Evolutionary conservation across 2,329 filamentous ascomycete species (phyloP), one percentile per base, ranked within the genome.

Genomic region (Alternaria sp.): DNA sequence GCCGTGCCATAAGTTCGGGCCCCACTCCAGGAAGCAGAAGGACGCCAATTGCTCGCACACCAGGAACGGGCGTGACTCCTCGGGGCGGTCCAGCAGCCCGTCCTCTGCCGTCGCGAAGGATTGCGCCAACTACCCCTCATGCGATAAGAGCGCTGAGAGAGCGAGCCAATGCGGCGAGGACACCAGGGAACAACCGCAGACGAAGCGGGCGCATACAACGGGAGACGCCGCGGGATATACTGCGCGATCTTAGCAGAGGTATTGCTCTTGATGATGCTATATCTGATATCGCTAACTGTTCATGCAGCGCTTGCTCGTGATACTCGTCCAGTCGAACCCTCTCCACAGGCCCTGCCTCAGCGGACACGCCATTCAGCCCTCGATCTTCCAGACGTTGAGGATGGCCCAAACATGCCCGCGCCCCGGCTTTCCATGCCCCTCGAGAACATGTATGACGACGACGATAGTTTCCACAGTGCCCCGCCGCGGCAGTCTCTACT

Each of bases 181-280:
- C 84, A 3, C 83, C 84, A 20, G 80, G 83, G 12, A 79, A 84
- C 65, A 79, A 82, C 46, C 74, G 84, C 55, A 79, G 82, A 61
- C 71, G 76, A 61, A 86, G 84, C 61, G 81, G 81, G 26, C 77
- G 83, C 34, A 64, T 83, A 55, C 81, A 84, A 67, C 75, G 84
- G 41, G 85, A 87, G 69, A 87, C 85, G 7, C 85, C 85, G 5
- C 82, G 86, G 64, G 84, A 86, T 67, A 81, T 85, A 26, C 70
- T 87, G 53, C 78, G 81, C 48, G 83, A 84, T 54, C 72, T 87
- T 8, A 85, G 85, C 53, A 84, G 78, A 80, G 78, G 84, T 83
- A 77, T 39, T 72, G 51, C 30, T 3, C 14, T 14, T 6, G 8
- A 28, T 8, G 32, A 2, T 12, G 34, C n/a, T 14, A 12, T n/a